Percentiles rank a stretch among this genome's conserved stretches.
These are phyloP conservation scores for Rhizopogon vesiculosus DNA, from an alignment of 768 basidiomycete species.

Conservation along the genomic window DNA sequence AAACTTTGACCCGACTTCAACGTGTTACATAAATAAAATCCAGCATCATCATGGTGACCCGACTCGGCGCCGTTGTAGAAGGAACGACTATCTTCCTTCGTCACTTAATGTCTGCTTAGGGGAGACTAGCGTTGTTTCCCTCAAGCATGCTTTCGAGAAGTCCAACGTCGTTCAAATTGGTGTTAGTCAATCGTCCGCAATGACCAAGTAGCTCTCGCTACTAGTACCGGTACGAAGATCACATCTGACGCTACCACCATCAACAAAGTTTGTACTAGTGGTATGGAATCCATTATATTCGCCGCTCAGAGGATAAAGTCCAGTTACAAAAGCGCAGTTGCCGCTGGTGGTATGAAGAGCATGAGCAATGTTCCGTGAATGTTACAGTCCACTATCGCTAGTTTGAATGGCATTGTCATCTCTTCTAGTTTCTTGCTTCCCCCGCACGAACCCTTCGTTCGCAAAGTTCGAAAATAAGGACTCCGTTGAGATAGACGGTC, in stretches of 20 bases:
- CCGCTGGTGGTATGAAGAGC: constrained; percentile 98
- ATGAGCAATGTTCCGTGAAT: constrained; percentile 99
- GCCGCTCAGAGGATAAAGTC: constrained; percentile 87
- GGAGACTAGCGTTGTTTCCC: constrained; percentile 23
- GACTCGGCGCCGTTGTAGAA: constrained; percentile 71
- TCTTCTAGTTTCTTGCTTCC: constrained; percentile 68
- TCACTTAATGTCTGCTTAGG: too few species aligned
- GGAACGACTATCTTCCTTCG: too few species aligned
- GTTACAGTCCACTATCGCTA: neutral
- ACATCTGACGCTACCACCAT: constrained; percentile 95
- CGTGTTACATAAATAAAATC: constrained; percentile 10
- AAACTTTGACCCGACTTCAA: neutral
- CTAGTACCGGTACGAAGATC: constrained; percentile 76
- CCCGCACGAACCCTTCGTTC: constrained; percentile 72
- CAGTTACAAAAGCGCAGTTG: constrained; percentile 82
- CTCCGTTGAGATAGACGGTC: constrained; percentile 87
- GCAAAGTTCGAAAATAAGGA: constrained; percentile 88
- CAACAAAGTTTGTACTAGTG: constrained; percentile 99
- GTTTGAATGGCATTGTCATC: neutral
- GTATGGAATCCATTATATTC: constrained; percentile 93
- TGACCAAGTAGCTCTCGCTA: constrained; percentile 85
- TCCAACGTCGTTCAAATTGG: constrained; percentile 93
- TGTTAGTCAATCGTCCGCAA: constrained; percentile 96
- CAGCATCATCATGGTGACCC: constrained; percentile 39
- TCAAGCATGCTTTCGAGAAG: constrained; percentile 86